Conservation (phyloP, 805 yeast species). For the Candida verbasci region DNA sequence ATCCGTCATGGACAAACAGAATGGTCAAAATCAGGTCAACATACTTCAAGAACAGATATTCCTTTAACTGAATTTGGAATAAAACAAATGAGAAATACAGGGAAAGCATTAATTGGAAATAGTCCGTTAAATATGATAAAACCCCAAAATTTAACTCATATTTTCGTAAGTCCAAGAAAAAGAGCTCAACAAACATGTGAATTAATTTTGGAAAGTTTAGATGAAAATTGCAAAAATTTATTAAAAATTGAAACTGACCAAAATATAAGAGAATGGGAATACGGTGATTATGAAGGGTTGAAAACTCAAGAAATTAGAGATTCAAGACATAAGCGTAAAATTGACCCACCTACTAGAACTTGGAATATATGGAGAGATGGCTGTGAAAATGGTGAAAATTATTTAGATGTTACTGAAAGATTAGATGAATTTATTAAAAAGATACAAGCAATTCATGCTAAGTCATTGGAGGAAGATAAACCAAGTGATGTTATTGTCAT, state of each 20-base stretch:
- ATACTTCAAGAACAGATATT: slow-evolving; percentile 82
- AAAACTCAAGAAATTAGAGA: slow-evolving; percentile 61
- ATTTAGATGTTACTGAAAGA: slow-evolving; percentile 62
- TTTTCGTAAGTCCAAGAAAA: slow-evolving; percentile 75
- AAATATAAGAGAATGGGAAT: slow-evolving; percentile 90
- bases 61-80: slow-evolving; percentile 76
- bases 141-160: slow-evolving; percentile 56
- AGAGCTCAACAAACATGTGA: slow-evolving; percentile 76
- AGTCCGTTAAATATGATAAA: slow-evolving; percentile 52
- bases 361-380: slow-evolving; percentile 94
- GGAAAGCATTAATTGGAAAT: slow-evolving; percentile 59
- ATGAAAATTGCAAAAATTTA: slow-evolving; percentile 17
- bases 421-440: slow-evolving; percentile 66
- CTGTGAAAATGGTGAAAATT: slow-evolving; percentile 83
- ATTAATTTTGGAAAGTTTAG: slow-evolving; percentile 47
- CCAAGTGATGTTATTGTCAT: slow-evolving; percentile 75
- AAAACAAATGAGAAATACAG: slow-evolving; percentile 70
- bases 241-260: slow-evolving; percentile 50
- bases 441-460: slow-evolving; percentile 56
- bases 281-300: slow-evolving; percentile 92
- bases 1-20: slow-evolving; percentile 90
- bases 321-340: slow-evolving; percentile 54
- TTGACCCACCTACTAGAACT: slow-evolving; percentile 29
- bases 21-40: slow-evolving; percentile 93
- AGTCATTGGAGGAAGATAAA: slow-evolving; percentile 45